Percentiles rank a stretch among this genome's conserved stretches.
phyloP scores from a whole-genome alignment of 2,329 filamentous ascomycete genomes.

The Microascus cirrosus region DNA sequence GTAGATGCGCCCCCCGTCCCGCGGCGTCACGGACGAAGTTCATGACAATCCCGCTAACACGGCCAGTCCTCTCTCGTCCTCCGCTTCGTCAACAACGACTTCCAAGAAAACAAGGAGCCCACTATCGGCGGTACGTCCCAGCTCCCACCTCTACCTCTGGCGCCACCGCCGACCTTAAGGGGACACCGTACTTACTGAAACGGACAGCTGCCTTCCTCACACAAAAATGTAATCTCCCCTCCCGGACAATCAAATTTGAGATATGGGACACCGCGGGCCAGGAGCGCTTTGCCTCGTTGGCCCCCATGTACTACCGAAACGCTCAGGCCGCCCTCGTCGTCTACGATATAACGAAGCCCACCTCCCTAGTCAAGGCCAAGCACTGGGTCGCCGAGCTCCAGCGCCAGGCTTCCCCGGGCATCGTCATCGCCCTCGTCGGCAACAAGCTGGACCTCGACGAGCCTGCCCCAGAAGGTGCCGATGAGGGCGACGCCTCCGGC shows the following conservation, averaged over 20 bases:
- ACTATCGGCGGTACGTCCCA: constrained; percentile 78
- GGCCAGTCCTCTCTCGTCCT: constrained; percentile 85
- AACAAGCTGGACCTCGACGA: constrained; percentile 80
- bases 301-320: constrained; percentile 99
- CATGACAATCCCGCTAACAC: constrained; percentile 7
- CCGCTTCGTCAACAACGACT: constrained; percentile 98
- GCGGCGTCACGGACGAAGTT: neutral
- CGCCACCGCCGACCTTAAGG: neutral
- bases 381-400: constrained; percentile 98
- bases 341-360: constrained; percentile 96
- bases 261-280: constrained; percentile 99
- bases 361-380: constrained; percentile 90
- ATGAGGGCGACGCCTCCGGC: constrained; percentile 44
- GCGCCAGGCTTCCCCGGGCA: constrained; percentile 88
- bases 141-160: neutral
- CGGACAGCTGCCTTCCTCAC: constrained; percentile 83
- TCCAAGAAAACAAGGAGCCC: constrained; percentile 99
- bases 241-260: constrained; percentile 83
- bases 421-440: constrained; percentile 92
- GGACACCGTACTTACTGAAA: neutral
- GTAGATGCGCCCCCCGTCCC: constrained; percentile 28
- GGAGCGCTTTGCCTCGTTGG: constrained; percentile 91
- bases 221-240: constrained; percentile 95
- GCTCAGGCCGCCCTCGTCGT: constrained; percentile 95
- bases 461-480: constrained; percentile 36